Conservation (phyloP, 2,329 filamentous ascomycete species). For the Xylariaceae sp. region DNA sequence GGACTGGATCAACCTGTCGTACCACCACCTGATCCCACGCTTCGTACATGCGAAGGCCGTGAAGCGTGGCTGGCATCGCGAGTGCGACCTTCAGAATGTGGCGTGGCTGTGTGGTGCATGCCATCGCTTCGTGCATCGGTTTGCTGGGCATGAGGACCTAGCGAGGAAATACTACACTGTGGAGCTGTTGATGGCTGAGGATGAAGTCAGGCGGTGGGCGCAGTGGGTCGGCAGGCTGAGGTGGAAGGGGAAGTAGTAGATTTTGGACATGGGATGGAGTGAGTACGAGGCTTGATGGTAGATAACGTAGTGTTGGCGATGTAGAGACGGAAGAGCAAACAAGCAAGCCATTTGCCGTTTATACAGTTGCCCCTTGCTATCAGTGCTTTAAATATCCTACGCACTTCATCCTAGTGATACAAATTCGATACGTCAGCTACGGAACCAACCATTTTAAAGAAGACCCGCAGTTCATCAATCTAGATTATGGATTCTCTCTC, state of each 20-base stretch:
- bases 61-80: conserved; percentile 79
- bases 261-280: not conserved
- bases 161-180: conserved; percentile 76
- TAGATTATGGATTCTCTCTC: no score
- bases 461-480: no score
- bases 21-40: conserved; percentile 86
- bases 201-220: conserved; percentile 74
- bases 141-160: conserved; percentile 78
- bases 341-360: no score
- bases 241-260: conserved; percentile 64
- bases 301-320: no score
- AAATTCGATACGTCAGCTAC: no score
- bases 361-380: no score
- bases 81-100: conserved; percentile 77
- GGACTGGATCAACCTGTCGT: conserved; percentile 76
- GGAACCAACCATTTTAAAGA: no score
- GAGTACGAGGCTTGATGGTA: not conserved
- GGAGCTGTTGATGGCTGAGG: conserved; percentile 70
- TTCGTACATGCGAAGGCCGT: conserved; percentile 76
- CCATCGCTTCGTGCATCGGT: conserved; percentile 80
- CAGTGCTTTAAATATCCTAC: no score
- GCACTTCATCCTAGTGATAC: no score
- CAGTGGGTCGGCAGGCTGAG: conserved; percentile 74
- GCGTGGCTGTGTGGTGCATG: conserved; percentile 88
- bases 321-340: no score